These are phyloP conservation scores for Trichophyton equinum DNA, from an alignment of 2,329 filamentous ascomycete genomes.

Conservation along the genomic window DNA sequence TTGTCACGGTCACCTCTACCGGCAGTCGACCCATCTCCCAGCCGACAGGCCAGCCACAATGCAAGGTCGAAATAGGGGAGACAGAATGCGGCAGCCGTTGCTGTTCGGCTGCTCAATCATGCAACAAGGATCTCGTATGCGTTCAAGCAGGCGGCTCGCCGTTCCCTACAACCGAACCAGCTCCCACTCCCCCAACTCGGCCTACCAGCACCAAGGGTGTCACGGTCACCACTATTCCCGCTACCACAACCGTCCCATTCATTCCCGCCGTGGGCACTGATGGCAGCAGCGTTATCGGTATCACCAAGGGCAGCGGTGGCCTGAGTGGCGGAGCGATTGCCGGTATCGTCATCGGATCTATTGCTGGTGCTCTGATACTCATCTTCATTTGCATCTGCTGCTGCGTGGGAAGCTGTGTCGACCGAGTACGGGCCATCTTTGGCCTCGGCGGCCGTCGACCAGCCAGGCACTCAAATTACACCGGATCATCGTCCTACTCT, in stretches of 20 bases:
- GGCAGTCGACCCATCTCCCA: constrained; percentile 35
- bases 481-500: constrained; percentile 22
- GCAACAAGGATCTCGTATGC: constrained; percentile 28
- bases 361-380: constrained; percentile 34
- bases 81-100: constrained; percentile 34
- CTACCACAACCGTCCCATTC: constrained; percentile 34
- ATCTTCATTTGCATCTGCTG: constrained; percentile 34
- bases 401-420: constrained; percentile 32
- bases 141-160: constrained; percentile 30
- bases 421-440: constrained; percentile 31
- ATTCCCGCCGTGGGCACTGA: constrained; percentile 34
- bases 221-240: constrained; percentile 28
- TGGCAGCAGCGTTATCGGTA: constrained; percentile 27
- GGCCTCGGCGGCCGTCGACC: constrained; percentile 26
- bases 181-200: constrained; percentile 29
- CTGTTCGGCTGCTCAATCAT: constrained; percentile 34
- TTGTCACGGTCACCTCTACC: constrained; percentile 42
- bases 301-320: constrained; percentile 23
- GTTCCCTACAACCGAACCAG: constrained; percentile 24
- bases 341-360: constrained; percentile 39
- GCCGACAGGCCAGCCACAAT: constrained; percentile 24
- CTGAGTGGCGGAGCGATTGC: constrained; percentile 40
- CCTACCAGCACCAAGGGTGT: constrained; percentile 35
- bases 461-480: constrained; percentile 22
- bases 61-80: constrained; percentile 36